Evolutionary conservation across 345 rosid species (phyloP).

Genomic region (Pistacia atlantica): DNA sequence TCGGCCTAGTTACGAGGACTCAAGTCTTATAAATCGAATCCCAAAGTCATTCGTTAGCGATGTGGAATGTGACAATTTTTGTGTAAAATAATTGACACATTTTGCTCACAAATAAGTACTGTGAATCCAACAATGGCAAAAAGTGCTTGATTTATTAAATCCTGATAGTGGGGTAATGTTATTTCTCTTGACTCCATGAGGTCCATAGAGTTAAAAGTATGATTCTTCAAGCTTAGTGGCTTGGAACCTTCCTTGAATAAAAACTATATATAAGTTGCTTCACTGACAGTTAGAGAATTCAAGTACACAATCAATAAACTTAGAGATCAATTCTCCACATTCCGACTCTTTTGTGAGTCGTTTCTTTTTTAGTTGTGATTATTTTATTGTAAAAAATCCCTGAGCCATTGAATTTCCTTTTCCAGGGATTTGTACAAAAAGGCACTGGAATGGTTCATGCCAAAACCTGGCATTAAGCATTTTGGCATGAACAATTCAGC

Average conservation of each 20-base stretch:
- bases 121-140: too few species aligned
- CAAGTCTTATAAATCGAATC: too few species aligned
- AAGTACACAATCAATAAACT: too few species aligned
- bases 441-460: neutral
- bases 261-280: neutral
- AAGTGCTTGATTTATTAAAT: too few species aligned
- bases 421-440: too few species aligned
- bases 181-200: neutral
- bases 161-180: neutral
- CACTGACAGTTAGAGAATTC: too few species aligned
- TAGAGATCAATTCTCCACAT: neutral
- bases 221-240: neutral
- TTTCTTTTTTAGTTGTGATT: neutral
- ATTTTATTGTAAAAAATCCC: neutral
- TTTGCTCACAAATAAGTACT: too few species aligned
- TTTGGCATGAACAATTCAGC: slow-evolving; percentile 11
- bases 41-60: too few species aligned
- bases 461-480: neutral
- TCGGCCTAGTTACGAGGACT: too few species aligned
- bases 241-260: neutral
- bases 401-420: neutral
- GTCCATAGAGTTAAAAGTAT: neutral
- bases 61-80: too few species aligned
- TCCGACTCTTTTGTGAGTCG: neutral
- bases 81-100: too few species aligned